Percentiles rank a stretch among this genome's conserved stretches.
phyloP scores from a whole-genome alignment of 2,329 filamentous ascomycete species.

The Talaromyces atroroseus region DNA sequence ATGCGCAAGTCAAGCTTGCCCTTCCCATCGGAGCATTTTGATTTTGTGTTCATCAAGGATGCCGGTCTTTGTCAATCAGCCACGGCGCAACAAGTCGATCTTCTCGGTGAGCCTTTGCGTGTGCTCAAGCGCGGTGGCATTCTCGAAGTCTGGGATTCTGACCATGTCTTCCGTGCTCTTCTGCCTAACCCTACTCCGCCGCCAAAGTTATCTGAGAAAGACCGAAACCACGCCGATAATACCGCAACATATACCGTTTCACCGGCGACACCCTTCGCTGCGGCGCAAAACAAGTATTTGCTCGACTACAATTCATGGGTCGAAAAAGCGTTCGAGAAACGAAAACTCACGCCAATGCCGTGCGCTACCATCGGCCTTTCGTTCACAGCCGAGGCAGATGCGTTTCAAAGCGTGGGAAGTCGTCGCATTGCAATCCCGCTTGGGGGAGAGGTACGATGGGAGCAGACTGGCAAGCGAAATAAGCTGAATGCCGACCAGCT shows the following conservation, averaged over 20 bases:
- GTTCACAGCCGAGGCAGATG: conserved; percentile 73
- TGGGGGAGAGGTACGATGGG: conserved; percentile 72
- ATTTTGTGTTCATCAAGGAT: conserved; percentile 85
- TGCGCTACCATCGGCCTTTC: conserved; percentile 72
- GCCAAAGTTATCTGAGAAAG: conserved; percentile 53
- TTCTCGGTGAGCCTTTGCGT: conserved; percentile 70
- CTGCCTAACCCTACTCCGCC: conserved; percentile 67
- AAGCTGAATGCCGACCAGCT: conserved; percentile 61
- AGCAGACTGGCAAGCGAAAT: conserved; percentile 56
- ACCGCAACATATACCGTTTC: conserved; percentile 80
- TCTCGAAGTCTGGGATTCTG: conserved; percentile 84
- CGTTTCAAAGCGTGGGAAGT: conserved; percentile 62
- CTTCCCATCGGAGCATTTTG: conserved; percentile 73
- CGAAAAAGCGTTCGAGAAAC: conserved; percentile 65
- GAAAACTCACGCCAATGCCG: conserved; percentile 66
- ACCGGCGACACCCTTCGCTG: conserved; percentile 73
- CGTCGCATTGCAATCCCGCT: conserved; percentile 82
- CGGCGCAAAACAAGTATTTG: conserved; percentile 74
- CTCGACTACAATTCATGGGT: conserved; percentile 82
- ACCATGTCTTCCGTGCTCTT: conserved; percentile 76
- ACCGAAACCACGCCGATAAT: conserved; percentile 58
- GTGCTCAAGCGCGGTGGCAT: conserved; percentile 71
- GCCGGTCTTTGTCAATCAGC: conserved; percentile 63
- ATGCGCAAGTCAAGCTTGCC: conserved; percentile 70
- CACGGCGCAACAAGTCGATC: conserved; percentile 47